Conservation (phyloP, 2,329 filamentous ascomycete species). For the Cadophora malorum region DNA sequence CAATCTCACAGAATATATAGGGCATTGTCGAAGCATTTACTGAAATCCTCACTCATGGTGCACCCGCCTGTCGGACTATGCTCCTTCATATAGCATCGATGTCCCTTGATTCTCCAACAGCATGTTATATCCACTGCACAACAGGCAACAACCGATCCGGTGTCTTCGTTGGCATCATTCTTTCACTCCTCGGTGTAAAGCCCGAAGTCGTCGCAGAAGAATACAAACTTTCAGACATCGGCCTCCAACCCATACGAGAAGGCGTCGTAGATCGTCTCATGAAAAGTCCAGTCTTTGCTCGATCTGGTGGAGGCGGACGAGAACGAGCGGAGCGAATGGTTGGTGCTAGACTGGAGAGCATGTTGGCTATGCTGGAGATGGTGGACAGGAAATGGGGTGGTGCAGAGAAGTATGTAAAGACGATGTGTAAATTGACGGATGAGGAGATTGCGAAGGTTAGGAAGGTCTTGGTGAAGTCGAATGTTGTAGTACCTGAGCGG, state of each 20-base stretch:
- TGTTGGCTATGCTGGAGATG: constrained; percentile 37
- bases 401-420: constrained; percentile 33
- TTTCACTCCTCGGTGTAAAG: constrained; percentile 66
- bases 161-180: constrained; percentile 68
- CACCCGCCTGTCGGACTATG: constrained; percentile 60
- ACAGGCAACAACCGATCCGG: constrained; percentile 81
- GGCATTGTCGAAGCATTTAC: constrained; percentile 69
- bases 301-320: constrained; percentile 29
- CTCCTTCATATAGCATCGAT: constrained; percentile 43
- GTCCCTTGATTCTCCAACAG: constrained; percentile 34
- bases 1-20: constrained; percentile 35
- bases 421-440: constrained; percentile 27
- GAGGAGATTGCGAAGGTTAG: constrained; percentile 31
- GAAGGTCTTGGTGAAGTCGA: constrained; percentile 24
- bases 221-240: constrained; percentile 69
- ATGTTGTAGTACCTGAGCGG: background rate
- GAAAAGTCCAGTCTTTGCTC: constrained; percentile 34
- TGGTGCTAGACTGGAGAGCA: constrained; percentile 39
- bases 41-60: constrained; percentile 61
- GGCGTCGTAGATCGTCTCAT: constrained; percentile 50
- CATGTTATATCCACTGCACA: constrained; percentile 67
- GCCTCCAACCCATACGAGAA: constrained; percentile 58
- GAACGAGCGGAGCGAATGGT: constrained; percentile 36
- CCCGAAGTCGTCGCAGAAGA: constrained; percentile 65
- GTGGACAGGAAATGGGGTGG: constrained; percentile 37